Base-by-base conservation (phyloP, 2,329 filamentous ascomycete species). In the Neofusicoccum kwambonambiense region DNA sequence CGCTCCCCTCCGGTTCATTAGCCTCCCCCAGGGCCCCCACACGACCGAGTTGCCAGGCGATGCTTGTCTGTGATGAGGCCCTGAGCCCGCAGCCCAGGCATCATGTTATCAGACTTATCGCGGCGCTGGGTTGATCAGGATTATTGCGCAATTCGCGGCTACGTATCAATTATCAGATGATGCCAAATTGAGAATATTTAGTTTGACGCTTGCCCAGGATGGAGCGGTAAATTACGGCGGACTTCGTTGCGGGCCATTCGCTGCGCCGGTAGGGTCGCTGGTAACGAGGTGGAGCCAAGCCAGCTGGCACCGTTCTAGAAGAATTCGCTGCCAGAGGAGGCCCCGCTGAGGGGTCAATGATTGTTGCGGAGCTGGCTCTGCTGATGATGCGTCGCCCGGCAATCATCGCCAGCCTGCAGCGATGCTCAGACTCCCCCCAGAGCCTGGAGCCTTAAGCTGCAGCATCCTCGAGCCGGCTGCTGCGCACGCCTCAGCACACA, bases 91-190 rank as follows among this genome's bases (percentile, higher is more conserved):
- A 35, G 15, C 31, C 31, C 31, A 52, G 8, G 12, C 47, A 34
- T 13, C 47, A 4, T 15, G 35, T 12, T 56, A 41, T 41, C 51
- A 39, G 31, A 34, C 19, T 31, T 31, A 44, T 44, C n/a, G 13
- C 12, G 22, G 6, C 13, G 11, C 49, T 37, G 22, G 54, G 8
- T 34, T 44, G 54, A 8, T 27, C 54, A 12, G 54, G 54, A 57
- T 44, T 44, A 57, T 57, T 57, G 54, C 54, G 54, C 54, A 44
- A 57, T 57, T 27, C 15, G 54, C 54, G 54, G 54, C 54, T 57
- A 57, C 54, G 54, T 57, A 57, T 57, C 54, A 57, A 57, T 45
- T 57, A 57, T 57, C 54, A 57, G 54, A 57, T 57, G 54, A 57
- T 57, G 39, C 54, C 54, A 57, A 57, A 57, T 42, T 57, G 45